Evolutionary conservation across 2,329 filamentous ascomycete genomes (phyloP).

Genomic region (Microdochium trichocladiopsis): DNA sequence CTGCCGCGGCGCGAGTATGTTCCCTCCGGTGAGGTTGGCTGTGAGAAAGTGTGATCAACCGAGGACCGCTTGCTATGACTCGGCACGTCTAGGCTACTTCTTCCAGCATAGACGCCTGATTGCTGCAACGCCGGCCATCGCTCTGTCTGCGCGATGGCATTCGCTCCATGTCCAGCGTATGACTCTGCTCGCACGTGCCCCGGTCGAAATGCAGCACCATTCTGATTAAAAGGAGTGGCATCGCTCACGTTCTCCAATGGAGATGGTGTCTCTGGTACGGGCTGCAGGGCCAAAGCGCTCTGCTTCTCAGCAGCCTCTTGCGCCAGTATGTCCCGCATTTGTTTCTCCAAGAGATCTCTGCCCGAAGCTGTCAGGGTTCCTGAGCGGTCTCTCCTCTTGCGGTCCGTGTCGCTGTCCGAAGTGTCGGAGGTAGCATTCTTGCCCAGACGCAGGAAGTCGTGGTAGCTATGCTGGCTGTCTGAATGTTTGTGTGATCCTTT

Average conservation of each 20-base stretch:
- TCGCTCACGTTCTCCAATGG: slow-evolving; percentile 13
- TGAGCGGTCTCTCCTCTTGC: slow-evolving; percentile 29
- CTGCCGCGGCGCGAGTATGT: background rate
- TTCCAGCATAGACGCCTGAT: slow-evolving; percentile 12
- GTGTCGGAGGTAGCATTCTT: slow-evolving; percentile 51
- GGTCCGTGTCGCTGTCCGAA: slow-evolving; percentile 50
- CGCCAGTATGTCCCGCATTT: slow-evolving; percentile 55
- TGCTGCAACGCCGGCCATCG: background rate
- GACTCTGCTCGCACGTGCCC: background rate
- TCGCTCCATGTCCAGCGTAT: background rate
- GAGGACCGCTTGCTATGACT: slow-evolving; percentile 27
- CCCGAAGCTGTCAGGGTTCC: slow-evolving; percentile 41
- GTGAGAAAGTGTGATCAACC: slow-evolving; percentile 36
- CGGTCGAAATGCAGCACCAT: slow-evolving; percentile 1
- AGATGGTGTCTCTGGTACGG: slow-evolving; percentile 19
- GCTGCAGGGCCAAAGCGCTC: slow-evolving; percentile 25
- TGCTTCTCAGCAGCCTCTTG: slow-evolving; percentile 41
- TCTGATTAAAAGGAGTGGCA: slow-evolving; percentile 11
- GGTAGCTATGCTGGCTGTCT: slow-evolving; percentile 29
- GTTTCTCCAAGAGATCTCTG: slow-evolving; percentile 50
- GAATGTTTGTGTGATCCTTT: slow-evolving; percentile 46
- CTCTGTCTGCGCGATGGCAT: background rate
- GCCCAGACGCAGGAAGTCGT: slow-evolving; percentile 45
- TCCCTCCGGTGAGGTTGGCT: slow-evolving; percentile 43
- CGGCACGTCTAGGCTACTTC: slow-evolving; percentile 43